phyloP scores from a whole-genome alignment of 2,329 filamentous ascomycete species.

The Aureobasidium sp. region DNA sequence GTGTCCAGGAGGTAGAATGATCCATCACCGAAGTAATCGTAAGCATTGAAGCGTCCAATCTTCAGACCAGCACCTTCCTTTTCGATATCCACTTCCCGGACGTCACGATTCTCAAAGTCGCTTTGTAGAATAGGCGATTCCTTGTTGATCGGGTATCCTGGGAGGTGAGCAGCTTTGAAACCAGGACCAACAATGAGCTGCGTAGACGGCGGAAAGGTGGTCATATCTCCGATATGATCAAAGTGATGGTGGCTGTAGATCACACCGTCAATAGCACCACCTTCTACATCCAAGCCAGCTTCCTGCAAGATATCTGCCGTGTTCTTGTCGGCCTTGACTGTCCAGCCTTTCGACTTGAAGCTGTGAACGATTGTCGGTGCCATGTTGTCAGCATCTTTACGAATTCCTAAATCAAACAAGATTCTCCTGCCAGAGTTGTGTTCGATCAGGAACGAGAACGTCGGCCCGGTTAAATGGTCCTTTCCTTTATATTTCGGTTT shows the following conservation, averaged over 20 bases:
- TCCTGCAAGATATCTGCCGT: constrained; percentile 37
- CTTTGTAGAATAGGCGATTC: constrained; percentile 35
- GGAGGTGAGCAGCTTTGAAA: constrained; percentile 36
- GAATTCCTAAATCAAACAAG: constrained; percentile 43
- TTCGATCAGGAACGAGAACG: constrained; percentile 44
- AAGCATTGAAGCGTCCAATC: constrained; percentile 42
- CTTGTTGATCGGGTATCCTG: constrained; percentile 39
- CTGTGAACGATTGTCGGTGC: constrained; percentile 27
- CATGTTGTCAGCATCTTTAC: constrained; percentile 41
- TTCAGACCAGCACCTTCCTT: constrained; percentile 30
- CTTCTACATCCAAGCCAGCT: constrained; percentile 33
- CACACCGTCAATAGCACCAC: constrained; percentile 28
- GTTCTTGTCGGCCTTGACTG: constrained; percentile 38
- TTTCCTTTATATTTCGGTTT: constrained; percentile 36
- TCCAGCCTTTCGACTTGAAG: constrained; percentile 29
- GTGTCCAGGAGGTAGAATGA: constrained; percentile 50
- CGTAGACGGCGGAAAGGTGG: constrained; percentile 37
- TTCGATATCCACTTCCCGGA: constrained; percentile 32
- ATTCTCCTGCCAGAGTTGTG: constrained; percentile 37
- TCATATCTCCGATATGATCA: constrained; percentile 35
- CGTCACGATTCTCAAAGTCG: constrained; percentile 35
- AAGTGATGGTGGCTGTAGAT: constrained; percentile 27
- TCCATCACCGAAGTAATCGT: constrained; percentile 52
- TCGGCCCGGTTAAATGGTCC: constrained; percentile 33
- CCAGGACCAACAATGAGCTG: constrained; percentile 44